Evolutionary conservation across 768 basidiomycete species (phyloP).

Genomic region (Boletus vermiculosoides): DNA sequence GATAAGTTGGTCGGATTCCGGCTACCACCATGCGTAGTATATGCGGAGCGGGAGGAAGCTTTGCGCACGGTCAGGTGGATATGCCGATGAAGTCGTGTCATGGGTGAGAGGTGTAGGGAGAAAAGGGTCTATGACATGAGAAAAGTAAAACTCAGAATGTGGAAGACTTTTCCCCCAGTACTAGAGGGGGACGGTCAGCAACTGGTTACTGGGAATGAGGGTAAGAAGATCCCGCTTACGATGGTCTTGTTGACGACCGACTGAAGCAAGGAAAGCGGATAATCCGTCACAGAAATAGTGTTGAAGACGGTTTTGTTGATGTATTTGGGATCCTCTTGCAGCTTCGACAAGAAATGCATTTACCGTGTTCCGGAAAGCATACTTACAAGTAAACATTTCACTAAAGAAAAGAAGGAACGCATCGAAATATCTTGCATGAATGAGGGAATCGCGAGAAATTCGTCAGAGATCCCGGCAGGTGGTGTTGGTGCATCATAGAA

Average conservation of each 20-base stretch:
- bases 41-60: no score
- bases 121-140: no score
- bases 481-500: constrained; percentile 52
- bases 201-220: neutral
- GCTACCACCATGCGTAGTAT: constrained; percentile 3
- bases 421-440: constrained; percentile 7
- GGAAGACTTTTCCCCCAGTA: no score
- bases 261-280: constrained; percentile 15
- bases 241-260: constrained; percentile 14
- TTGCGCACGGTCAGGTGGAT: constrained; percentile 40
- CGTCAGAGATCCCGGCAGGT: constrained; percentile 22
- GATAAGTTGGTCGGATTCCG: constrained; percentile 1
- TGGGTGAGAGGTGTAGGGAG: no score
- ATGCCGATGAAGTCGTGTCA: constrained; percentile 36
- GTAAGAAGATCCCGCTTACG: constrained; percentile 6
- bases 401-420: constrained; percentile 16
- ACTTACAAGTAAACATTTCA: constrained; percentile 2
- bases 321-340: neutral
- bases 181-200: constrained; percentile 2
- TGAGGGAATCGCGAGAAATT: constrained; percentile 23
- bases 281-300: constrained; percentile 8
- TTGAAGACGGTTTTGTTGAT: constrained; percentile 8
- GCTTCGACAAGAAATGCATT: neutral
- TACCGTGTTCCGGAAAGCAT: constrained; percentile 3
- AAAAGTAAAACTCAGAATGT: no score